phyloP scores from a whole-genome alignment of 2,329 filamentous ascomycete genomes.

The Cordyceps cicadae region DNA sequence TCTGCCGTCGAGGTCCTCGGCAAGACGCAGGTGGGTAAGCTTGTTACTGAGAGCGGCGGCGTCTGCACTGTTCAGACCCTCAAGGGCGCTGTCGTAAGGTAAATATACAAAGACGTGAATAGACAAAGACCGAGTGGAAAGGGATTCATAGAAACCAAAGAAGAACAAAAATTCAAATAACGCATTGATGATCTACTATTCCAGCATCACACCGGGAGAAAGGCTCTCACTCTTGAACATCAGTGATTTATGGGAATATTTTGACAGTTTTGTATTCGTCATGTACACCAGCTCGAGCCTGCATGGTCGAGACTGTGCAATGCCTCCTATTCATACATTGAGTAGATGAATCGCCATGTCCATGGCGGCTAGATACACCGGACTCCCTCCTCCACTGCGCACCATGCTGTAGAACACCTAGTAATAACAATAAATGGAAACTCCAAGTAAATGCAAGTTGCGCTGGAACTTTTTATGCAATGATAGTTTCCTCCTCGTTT shows the following conservation, averaged over 20 bases:
- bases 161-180: neutral
- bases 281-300: slow-evolving; percentile 14
- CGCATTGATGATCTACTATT: neutral
- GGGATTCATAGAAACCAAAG: neutral
- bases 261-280: slow-evolving; percentile 15
- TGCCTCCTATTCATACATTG: neutral
- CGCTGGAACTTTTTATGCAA: neutral
- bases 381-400: neutral
- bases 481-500: neutral
- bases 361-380: slow-evolving; percentile 11
- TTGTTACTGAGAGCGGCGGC: slow-evolving; percentile 71
- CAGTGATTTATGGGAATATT: neutral
- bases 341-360: neutral
- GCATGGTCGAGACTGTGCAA: neutral
- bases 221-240: neutral
- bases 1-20: slow-evolving; percentile 66
- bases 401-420: neutral
- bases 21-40: slow-evolving; percentile 56
- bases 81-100: slow-evolving; percentile 75
- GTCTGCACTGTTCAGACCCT: slow-evolving; percentile 77
- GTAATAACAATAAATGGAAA: slow-evolving; percentile 1
- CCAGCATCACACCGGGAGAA: neutral
- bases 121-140: neutral
- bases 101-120: slow-evolving; percentile 23
- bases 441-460: slow-evolving; percentile 6